phyloP scores from a whole-genome alignment of 2,329 filamentous ascomycete species.

The Ophiosphaerella korrae region DNA sequence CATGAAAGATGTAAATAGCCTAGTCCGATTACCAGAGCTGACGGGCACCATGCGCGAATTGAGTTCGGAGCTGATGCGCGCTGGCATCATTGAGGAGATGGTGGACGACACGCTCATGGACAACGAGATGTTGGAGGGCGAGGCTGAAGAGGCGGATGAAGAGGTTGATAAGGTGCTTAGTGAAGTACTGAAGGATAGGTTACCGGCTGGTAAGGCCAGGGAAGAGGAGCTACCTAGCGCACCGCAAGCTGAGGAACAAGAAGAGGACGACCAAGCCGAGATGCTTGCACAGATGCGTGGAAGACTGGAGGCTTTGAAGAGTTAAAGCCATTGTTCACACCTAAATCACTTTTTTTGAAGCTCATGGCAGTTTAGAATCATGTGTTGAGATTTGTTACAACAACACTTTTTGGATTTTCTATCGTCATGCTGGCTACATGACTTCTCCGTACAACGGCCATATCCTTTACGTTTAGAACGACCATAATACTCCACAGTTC shows the following conservation, averaged over 20 bases:
- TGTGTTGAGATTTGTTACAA: too few species aligned
- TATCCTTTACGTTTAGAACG: too few species aligned
- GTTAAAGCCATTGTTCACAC: background rate
- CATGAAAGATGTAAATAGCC: slow-evolving; percentile 93
- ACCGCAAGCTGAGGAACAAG: slow-evolving; percentile 66
- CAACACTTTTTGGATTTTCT: too few species aligned
- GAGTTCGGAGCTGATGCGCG: slow-evolving; percentile 85
- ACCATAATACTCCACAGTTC: too few species aligned
- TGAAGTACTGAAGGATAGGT: slow-evolving; percentile 84
- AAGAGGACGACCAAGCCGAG: slow-evolving; percentile 85
- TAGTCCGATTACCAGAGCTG: slow-evolving; percentile 84
- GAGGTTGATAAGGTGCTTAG: slow-evolving; percentile 94
- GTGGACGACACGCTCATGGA: slow-evolving; percentile 82
- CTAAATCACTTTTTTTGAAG: too few species aligned
- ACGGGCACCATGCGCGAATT: slow-evolving; percentile 89
- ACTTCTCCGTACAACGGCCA: too few species aligned
- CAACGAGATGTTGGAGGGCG: slow-evolving; percentile 67
- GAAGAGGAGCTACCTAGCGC: slow-evolving; percentile 59
- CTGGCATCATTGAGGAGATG: slow-evolving; percentile 98
- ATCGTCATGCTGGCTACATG: too few species aligned
- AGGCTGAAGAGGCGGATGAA: slow-evolving; percentile 71
- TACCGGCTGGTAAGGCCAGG: slow-evolving; percentile 68
- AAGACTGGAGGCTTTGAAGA: slow-evolving; percentile 86
- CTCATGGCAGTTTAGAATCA: too few species aligned
- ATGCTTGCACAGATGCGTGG: slow-evolving; percentile 95